phyloP scores from a whole-genome alignment of 352 stramenopile species.

The Pythium insidiosum region DNA sequence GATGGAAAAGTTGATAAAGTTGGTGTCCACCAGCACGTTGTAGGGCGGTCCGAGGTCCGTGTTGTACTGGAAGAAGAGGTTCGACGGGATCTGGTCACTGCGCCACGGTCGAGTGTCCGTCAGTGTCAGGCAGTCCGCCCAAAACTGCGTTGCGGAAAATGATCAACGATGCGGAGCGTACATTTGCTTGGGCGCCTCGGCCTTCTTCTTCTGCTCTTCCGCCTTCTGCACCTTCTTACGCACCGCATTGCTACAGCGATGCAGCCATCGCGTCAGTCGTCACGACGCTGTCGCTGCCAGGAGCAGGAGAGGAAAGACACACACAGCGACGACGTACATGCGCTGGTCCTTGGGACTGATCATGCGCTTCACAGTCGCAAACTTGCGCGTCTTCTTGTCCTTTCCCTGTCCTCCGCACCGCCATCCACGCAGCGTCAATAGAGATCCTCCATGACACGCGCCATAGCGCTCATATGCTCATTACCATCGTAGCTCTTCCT shows the following conservation, averaged over 20 bases:
- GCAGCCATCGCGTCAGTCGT: not conserved
- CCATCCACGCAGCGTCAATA: not conserved
- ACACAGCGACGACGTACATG: conserved; percentile 72
- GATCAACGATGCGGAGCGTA: no score
- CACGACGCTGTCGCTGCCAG: not conserved
- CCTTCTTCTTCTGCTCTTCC: conserved; percentile 87
- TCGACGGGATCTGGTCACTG: conserved; percentile 94
- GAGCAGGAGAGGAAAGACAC: not conserved
- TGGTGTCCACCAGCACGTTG: conserved; percentile 99
- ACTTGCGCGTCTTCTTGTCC: conserved; percentile 98
- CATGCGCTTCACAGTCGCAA: conserved; percentile 97
- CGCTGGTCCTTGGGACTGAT: conserved; percentile 97
- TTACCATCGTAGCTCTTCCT: not conserved
- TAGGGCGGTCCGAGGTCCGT: conserved; percentile 97
- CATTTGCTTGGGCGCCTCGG: conserved; percentile 91
- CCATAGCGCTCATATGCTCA: no score
- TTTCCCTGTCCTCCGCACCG: conserved; percentile 90
- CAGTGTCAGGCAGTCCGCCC: no score
- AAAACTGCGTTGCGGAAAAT: no score
- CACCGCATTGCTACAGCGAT: conserved; percentile 56
- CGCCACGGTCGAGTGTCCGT: no score
- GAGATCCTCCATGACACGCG: no score
- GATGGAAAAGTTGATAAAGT: conserved; percentile 99
- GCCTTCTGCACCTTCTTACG: conserved; percentile 65
- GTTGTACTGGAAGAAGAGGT: conserved; percentile 99